phyloP scores from a whole-genome alignment of 352 stramenopile species.

The Plasmopara muralis region DNA sequence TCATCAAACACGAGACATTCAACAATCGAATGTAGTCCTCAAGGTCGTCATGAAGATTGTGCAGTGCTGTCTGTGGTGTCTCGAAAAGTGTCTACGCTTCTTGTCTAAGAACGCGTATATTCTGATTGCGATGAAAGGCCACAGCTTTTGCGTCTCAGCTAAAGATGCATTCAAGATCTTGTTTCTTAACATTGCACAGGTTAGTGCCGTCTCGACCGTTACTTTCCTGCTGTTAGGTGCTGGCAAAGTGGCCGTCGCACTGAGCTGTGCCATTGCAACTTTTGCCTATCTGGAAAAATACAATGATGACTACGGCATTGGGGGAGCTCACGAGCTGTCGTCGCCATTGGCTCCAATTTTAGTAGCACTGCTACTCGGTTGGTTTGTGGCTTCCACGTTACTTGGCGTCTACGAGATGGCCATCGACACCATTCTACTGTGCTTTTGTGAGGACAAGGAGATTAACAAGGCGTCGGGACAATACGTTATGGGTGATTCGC shows the following conservation, averaged over 20 bases:
- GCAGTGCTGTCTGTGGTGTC: slow-evolving; percentile 93
- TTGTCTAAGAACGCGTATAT: slow-evolving; percentile 97
- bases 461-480: slow-evolving; percentile 59
- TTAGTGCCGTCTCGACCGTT: slow-evolving; percentile 85
- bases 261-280: slow-evolving; percentile 45
- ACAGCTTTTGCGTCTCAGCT: slow-evolving; percentile 77
- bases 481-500: slow-evolving; percentile 77
- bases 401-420: slow-evolving; percentile 92
- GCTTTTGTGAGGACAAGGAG: slow-evolving; percentile 91
- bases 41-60: slow-evolving; percentile 81
- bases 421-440: slow-evolving; percentile 93
- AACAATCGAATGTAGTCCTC: slow-evolving; percentile 67
- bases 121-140: slow-evolving; percentile 70
- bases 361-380: slow-evolving; percentile 87
- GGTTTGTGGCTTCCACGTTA: slow-evolving; percentile 92
- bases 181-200: slow-evolving; percentile 83
- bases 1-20: slow-evolving; percentile 83
- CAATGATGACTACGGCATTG: slow-evolving; percentile 42
- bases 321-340: slow-evolving; percentile 58
- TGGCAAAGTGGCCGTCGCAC: slow-evolving; percentile 84
- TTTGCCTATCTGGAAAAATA: slow-evolving; percentile 62
- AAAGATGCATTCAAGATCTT: slow-evolving; percentile 93
- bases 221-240: slow-evolving; percentile 87
- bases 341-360: slow-evolving; percentile 82
- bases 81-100: slow-evolving; percentile 94